These are phyloP conservation scores for Candida schatavii DNA, from an alignment of 805 yeast genomes.

Conservation along the genomic window DNA sequence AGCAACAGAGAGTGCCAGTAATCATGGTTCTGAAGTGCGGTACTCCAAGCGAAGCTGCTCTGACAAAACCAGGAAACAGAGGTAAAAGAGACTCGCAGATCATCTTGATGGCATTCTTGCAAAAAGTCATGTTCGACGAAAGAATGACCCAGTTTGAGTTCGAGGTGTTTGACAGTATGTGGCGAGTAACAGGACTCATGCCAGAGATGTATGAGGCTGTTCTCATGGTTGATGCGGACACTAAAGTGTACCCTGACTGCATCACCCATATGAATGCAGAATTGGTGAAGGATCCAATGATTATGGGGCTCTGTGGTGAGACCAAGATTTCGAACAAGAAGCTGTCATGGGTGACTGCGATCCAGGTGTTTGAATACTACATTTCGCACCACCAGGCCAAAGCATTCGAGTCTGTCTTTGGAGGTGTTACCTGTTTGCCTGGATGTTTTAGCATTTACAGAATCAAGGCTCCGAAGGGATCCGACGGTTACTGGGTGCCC, in stretches of 20 bases:
- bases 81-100: slow-evolving; percentile 96
- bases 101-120: slow-evolving; percentile 85
- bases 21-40: slow-evolving; percentile 84
- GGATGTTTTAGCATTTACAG: slow-evolving; percentile 94
- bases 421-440: slow-evolving; percentile 92
- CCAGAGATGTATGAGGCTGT: slow-evolving; percentile 78
- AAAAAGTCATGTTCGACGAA: slow-evolving; percentile 84
- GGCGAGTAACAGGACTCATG: slow-evolving; percentile 83
- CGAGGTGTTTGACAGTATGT: slow-evolving; percentile 68
- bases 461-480: slow-evolving; percentile 83
- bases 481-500: slow-evolving; percentile 80
- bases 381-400: slow-evolving; percentile 93
- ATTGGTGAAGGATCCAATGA: slow-evolving; percentile 78
- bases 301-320: slow-evolving; percentile 95
- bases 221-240: slow-evolving; percentile 94
- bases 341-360: slow-evolving; percentile 85
- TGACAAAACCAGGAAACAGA: slow-evolving; percentile 80
- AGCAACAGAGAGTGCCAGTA: slow-evolving; percentile 84
- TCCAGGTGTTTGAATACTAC: slow-evolving; percentile 91
- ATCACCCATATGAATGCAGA: slow-evolving; percentile 87
- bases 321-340: slow-evolving; percentile 84
- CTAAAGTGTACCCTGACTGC: slow-evolving; percentile 82
- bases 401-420: slow-evolving; percentile 93
- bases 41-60: slow-evolving; percentile 69
- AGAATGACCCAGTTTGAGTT: slow-evolving; percentile 90